Evolutionary conservation across 306 rosid genomes (phyloP).

Genomic region (Ormosia emarginata): DNA sequence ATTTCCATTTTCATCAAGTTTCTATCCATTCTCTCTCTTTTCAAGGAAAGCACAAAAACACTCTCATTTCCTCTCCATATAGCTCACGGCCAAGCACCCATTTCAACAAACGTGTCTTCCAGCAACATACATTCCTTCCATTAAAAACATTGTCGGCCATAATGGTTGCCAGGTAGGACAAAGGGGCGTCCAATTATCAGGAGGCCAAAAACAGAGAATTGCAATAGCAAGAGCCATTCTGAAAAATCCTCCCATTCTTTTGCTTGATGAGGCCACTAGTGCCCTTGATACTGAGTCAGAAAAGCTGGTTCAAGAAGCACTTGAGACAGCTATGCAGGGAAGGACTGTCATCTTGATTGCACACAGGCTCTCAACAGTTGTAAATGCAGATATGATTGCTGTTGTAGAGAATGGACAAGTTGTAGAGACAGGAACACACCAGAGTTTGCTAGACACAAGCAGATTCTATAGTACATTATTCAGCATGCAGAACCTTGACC

Average conservation of each 20-base stretch:
- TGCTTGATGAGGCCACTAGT: conserved; percentile 93
- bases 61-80: no score
- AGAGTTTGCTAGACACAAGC: conserved; percentile 59
- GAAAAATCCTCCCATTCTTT: conserved; percentile 73
- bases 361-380: conserved; percentile 76
- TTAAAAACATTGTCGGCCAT: conserved; percentile 1
- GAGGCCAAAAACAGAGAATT: conserved; percentile 90
- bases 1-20: no score
- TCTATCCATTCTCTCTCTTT: no score
- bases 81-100: no score
- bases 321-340: conserved; percentile 74
- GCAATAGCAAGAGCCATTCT: conserved; percentile 91
- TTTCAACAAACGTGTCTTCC: conserved; percentile 12
- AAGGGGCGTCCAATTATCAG: conserved; percentile 82
- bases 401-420: conserved; percentile 72
- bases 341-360: conserved; percentile 81
- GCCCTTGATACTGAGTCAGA: conserved; percentile 90
- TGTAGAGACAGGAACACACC: conserved; percentile 70
- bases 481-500: conserved; percentile 67
- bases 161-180: conserved; percentile 60
- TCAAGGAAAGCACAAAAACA: no score
- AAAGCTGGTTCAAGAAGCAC: conserved; percentile 79
- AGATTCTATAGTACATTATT: conserved; percentile 55
- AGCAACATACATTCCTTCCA: conserved; percentile 17
- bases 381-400: conserved; percentile 82